Evolutionary conservation across 768 basidiomycete species (phyloP).

Genomic region (Tulasnella sp.): DNA sequence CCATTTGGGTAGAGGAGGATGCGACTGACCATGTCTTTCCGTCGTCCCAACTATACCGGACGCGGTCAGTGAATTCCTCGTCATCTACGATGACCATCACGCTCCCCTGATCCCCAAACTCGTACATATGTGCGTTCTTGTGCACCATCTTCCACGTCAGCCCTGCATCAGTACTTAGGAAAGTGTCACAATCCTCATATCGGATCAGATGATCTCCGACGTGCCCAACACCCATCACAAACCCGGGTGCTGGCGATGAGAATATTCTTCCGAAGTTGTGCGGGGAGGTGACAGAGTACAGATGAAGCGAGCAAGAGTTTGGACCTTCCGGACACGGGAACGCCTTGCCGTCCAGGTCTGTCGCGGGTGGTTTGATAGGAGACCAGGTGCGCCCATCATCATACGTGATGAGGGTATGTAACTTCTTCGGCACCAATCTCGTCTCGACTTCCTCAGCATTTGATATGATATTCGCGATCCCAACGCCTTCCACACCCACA

Average conservation of each 20-base stretch:
- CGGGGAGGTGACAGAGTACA: constrained; percentile 84
- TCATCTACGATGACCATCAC: constrained; percentile 74
- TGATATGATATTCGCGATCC: constrained; percentile 74
- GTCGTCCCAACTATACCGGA: constrained; percentile 72
- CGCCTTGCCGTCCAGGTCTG: constrained; percentile 45
- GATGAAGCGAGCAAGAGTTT: constrained; percentile 68
- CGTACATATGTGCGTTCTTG: constrained; percentile 78
- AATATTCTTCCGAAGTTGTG: constrained; percentile 94
- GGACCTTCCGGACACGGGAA: constrained; percentile 3
- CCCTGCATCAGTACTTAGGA: constrained; percentile 84
- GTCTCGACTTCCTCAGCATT: constrained; percentile 79
- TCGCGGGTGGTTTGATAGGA: constrained; percentile 46
- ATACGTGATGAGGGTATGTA: constrained; percentile 76
- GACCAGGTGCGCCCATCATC: constrained; percentile 85
- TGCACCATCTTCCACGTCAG: constrained; percentile 72
- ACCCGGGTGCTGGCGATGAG: constrained; percentile 87
- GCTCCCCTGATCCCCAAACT: constrained; percentile 87
- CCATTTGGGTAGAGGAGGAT: neutral
- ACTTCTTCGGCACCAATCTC: constrained; percentile 51
- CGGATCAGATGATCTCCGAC: constrained; percentile 54
- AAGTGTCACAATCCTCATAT: constrained; percentile 87
- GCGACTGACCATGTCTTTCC: constrained; percentile 67
- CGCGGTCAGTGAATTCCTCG: constrained; percentile 55
- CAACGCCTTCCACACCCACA: constrained; percentile 81
- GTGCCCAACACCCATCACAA: constrained; percentile 93